Percentiles rank a stretch among this genome's conserved stretches.
Evolutionary conservation across 2,329 filamentous ascomycete species (phyloP).

Genomic region (Cordyceps cateniannulata): DNA sequence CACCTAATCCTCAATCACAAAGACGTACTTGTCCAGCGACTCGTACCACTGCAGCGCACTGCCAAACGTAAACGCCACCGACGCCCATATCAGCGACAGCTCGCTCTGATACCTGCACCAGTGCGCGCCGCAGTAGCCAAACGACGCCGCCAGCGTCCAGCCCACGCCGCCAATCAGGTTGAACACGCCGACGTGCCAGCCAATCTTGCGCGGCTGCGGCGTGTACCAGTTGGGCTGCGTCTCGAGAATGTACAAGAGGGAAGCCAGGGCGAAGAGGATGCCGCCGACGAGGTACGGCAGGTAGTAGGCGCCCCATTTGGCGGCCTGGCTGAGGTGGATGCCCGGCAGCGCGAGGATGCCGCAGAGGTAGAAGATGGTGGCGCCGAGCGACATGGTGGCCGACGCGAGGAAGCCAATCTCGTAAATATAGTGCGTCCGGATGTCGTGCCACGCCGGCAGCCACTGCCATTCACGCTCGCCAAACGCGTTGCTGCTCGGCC

Average conservation of each 20-base stretch:
- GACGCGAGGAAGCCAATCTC: constrained; percentile 59
- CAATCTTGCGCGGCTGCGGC: constrained; percentile 47
- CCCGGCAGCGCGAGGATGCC: constrained; percentile 55
- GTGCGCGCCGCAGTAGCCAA: constrained; percentile 40
- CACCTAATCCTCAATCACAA: constrained; percentile 8
- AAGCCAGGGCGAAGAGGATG: constrained; percentile 50
- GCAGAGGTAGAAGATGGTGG: constrained; percentile 56
- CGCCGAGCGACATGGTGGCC: constrained; percentile 40
- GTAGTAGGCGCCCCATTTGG: constrained; percentile 50
- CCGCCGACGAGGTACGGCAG: constrained; percentile 55
- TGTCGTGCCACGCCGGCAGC: constrained; percentile 49
- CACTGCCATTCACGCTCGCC: constrained; percentile 43
- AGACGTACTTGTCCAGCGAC: constrained; percentile 18
- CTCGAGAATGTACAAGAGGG: constrained; percentile 56
- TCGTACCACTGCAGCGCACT: constrained; percentile 20
- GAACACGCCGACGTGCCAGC: constrained; percentile 61
- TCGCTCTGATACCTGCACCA: constrained; percentile 37
- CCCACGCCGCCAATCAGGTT: constrained; percentile 56
- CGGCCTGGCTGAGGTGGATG: constrained; percentile 41
- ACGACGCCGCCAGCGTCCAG: constrained; percentile 51
- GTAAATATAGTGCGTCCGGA: constrained; percentile 52
- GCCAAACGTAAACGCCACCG: constrained; percentile 15
- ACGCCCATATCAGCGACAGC: constrained; percentile 21
- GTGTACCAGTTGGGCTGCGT: constrained; percentile 56
- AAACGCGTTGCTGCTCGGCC: constrained; percentile 5